A percentile compares a stretch with the other conserved stretches of the same genome.
phyloP scores from a whole-genome alignment of 306 rosid genomes.

The Herpetospermum pedunculosum region DNA sequence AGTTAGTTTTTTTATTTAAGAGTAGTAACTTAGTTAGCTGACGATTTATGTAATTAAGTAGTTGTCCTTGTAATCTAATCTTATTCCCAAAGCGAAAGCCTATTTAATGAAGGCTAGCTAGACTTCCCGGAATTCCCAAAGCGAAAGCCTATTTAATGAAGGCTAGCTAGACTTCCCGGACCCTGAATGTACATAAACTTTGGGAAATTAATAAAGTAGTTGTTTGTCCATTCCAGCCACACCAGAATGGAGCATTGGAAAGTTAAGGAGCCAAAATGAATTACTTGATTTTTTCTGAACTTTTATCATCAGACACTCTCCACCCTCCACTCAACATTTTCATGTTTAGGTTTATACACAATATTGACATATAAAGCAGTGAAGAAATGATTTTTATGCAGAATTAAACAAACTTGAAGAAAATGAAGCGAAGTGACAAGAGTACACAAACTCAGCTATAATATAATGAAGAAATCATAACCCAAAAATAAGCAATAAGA shows the following conservation, averaged over 20 bases:
- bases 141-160: background rate
- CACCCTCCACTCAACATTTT: background rate
- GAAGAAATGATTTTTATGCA: background rate
- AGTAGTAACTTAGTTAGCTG: background rate
- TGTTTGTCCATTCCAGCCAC: background rate
- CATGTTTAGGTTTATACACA: background rate
- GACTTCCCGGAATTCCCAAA: background rate
- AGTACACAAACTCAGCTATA: background rate
- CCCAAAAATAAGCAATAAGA: conserved; percentile 13
- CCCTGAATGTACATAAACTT: background rate
- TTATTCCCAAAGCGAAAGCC: background rate
- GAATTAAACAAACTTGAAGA: background rate
- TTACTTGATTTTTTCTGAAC: background rate
- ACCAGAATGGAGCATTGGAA: background rate
- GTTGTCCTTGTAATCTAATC: background rate
- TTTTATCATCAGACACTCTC: background rate
- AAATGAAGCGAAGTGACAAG: background rate
- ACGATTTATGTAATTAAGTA: background rate
- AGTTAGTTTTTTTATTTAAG: background rate
- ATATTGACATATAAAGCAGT: background rate
- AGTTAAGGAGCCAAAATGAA: background rate
- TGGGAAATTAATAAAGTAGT: background rate
- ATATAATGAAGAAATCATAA: conserved; percentile 4
- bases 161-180: background rate
- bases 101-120: background rate